These are phyloP conservation scores for Crithidia sp. DNA, from an alignment of 208 protist species.

Conservation along the genomic window DNA sequence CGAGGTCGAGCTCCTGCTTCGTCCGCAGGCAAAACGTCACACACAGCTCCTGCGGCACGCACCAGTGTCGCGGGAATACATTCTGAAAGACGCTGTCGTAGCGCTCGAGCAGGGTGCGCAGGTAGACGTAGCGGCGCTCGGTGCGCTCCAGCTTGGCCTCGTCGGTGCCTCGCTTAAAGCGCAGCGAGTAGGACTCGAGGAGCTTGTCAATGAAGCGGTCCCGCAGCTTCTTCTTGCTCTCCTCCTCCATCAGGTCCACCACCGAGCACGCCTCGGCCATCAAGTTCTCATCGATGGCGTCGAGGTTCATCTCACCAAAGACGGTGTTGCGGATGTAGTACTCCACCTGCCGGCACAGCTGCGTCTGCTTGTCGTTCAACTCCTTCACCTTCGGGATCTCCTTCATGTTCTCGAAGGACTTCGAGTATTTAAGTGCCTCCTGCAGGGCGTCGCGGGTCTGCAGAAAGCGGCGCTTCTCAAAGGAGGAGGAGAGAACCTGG, in stretches of 20 bases:
- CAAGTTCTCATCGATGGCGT: conserved; percentile 69
- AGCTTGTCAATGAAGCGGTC: conserved; percentile 88
- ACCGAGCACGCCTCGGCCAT: conserved; percentile 90
- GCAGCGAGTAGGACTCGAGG: conserved; percentile 82
- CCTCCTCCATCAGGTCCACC: conserved; percentile 86
- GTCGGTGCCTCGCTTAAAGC: conserved; percentile 88
- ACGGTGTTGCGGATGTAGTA: conserved; percentile 87
- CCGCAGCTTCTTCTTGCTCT: conserved; percentile 77
- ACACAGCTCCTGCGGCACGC: conserved; percentile 90
- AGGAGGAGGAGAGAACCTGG: conserved; percentile 82
- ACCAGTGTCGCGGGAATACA: conserved; percentile 92
- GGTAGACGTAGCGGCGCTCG: conserved; percentile 92
- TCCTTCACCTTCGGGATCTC: conserved; percentile 90
- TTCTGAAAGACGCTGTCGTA: conserved; percentile 80
- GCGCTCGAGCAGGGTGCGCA: conserved; percentile 79
- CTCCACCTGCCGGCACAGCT: conserved; percentile 78
- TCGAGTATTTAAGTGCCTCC: conserved; percentile 84
- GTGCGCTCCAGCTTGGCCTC: conserved; percentile 89
- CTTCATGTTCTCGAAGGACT: conserved; percentile 79
- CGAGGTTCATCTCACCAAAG: conserved; percentile 76
- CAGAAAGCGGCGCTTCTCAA: conserved; percentile 77
- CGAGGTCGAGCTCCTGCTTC: conserved; percentile 85
- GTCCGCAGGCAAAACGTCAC: conserved; percentile 93
- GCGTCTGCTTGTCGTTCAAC: conserved; percentile 82
- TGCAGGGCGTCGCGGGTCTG: conserved; percentile 86